Evolutionary conservation across 768 basidiomycete genomes (phyloP).

Genomic region (Phylloporus rhodoxanthus): DNA sequence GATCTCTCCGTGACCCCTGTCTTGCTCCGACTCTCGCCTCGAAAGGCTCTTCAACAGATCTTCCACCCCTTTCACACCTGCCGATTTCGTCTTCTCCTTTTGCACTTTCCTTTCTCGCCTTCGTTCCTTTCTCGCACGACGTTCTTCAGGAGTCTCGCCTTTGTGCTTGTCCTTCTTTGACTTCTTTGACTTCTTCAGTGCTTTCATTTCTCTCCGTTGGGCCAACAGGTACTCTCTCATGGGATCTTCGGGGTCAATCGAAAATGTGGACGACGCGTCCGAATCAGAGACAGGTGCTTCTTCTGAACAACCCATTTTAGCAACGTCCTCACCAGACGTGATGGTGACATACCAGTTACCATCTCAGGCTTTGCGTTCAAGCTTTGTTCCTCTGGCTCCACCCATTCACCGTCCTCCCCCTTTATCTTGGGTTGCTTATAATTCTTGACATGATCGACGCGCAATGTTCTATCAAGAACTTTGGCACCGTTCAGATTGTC

Average conservation of each 20-base stretch:
- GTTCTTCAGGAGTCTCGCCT: slow-evolving; percentile 76
- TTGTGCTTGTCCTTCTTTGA: slow-evolving; percentile 59
- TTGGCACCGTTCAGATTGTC: slow-evolving; percentile 97
- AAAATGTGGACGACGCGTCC: slow-evolving; percentile 54
- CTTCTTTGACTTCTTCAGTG: slow-evolving; percentile 55
- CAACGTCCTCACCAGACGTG: background rate
- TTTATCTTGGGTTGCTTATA: slow-evolving; percentile 84
- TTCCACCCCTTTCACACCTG: slow-evolving; percentile 61
- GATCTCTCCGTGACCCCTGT: slow-evolving; percentile 7
- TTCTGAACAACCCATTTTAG: slow-evolving; percentile 33
- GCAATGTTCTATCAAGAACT: slow-evolving; percentile 77
- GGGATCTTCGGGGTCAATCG: slow-evolving; percentile 93
- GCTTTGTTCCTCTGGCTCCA: slow-evolving; percentile 78
- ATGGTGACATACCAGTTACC: slow-evolving; percentile 47
- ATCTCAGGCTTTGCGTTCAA: slow-evolving; percentile 81
- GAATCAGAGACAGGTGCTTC: slow-evolving; percentile 56
- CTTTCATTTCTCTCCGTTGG: slow-evolving; percentile 67
- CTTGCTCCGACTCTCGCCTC: slow-evolving; percentile 19
- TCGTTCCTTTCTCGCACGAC: slow-evolving; percentile 64
- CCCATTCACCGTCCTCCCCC: slow-evolving; percentile 78
- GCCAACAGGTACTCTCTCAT: slow-evolving; percentile 90
- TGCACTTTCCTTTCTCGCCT: slow-evolving; percentile 64
- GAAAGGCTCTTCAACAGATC: slow-evolving; percentile 50
- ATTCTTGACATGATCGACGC: slow-evolving; percentile 88
- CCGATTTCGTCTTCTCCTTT: slow-evolving; percentile 49